These are phyloP conservation scores for Rutstroemia sydowiana DNA, from an alignment of 2,329 filamentous ascomycete species.

Conservation along the genomic window DNA sequence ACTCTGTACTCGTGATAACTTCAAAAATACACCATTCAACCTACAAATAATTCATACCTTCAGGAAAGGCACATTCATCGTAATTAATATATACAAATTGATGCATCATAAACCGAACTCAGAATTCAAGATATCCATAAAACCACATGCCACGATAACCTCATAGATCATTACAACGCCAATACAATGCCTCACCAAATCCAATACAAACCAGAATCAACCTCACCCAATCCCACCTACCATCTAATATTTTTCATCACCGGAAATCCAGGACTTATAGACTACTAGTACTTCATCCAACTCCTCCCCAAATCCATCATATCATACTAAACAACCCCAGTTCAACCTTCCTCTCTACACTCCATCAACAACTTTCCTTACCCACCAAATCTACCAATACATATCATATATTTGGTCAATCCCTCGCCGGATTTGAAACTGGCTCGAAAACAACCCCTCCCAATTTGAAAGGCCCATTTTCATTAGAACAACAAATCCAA, in stretches of 20 bases:
- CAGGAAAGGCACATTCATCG: too few relatives aligned
- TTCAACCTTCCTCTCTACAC: conserved; percentile 49
- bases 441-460: conserved; percentile 38
- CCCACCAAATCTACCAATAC: conserved; percentile 26
- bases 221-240: conserved; percentile 13
- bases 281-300: conserved; percentile 50
- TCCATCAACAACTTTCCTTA: conserved; percentile 47
- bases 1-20: too few relatives aligned
- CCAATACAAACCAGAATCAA: conserved; percentile 14
- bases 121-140: too few relatives aligned
- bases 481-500: conserved; percentile 46
- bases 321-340: neutral
- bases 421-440: conserved; percentile 50
- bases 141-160: too few relatives aligned
- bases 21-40: too few relatives aligned
- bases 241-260: conserved; percentile 63
- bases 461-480: conserved; percentile 28
- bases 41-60: too few relatives aligned
- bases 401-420: conserved; percentile 48
- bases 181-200: conserved; percentile 18
- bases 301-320: neutral
- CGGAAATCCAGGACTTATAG: conserved; percentile 69
- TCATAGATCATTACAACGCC: too few relatives aligned
- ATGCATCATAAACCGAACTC: too few relatives aligned
- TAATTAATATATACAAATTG: too few relatives aligned